Evolutionary conservation across 2,329 filamentous ascomycete genomes (phyloP).

Genomic region (Metarhizium rileyi): DNA sequence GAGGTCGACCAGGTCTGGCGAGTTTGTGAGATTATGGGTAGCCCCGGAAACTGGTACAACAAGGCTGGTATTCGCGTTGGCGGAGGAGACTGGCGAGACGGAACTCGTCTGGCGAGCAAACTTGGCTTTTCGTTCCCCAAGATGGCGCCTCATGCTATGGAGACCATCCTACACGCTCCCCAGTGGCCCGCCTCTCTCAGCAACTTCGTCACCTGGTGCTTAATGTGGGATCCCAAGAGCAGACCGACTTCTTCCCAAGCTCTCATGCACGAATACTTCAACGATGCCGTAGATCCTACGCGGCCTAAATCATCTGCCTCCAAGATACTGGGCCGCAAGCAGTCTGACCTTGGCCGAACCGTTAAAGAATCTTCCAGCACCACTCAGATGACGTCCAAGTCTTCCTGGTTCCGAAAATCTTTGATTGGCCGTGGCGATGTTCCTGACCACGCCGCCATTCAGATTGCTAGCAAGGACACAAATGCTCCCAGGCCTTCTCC

Average conservation of each 20-base stretch:
- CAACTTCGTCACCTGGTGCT: constrained; percentile 94
- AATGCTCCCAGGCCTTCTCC: constrained; percentile 34
- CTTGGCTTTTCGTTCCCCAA: constrained; percentile 97
- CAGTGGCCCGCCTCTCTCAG: constrained; percentile 85
- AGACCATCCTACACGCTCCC: constrained; percentile 80
- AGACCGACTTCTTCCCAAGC: constrained; percentile 89
- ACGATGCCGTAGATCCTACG: constrained; percentile 83
- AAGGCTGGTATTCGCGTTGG: constrained; percentile 80
- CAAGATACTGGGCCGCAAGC: constrained; percentile 77
- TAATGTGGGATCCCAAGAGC: constrained; percentile 96
- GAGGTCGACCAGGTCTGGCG: constrained; percentile 99
- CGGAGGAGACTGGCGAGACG: constrained; percentile 95
- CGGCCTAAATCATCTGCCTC: constrained; percentile 86
- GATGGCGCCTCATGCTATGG: constrained; percentile 97
- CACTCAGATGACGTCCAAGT: constrained; percentile 64
- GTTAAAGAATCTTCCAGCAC: constrained; percentile 47
- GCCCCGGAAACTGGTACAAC: constrained; percentile 95
- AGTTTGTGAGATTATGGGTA: constrained; percentile 98
- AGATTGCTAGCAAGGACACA: constrained; percentile 37
- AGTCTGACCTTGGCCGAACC: constrained; percentile 67
- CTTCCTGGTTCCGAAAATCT: constrained; percentile 95
- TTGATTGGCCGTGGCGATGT: constrained; percentile 72
- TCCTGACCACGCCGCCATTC: constrained; percentile 43
- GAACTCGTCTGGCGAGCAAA: constrained; percentile 84
- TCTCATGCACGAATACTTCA: constrained; percentile 90